phyloP scores from a whole-genome alignment of 805 yeast species.

The Metschnikowia similis region DNA sequence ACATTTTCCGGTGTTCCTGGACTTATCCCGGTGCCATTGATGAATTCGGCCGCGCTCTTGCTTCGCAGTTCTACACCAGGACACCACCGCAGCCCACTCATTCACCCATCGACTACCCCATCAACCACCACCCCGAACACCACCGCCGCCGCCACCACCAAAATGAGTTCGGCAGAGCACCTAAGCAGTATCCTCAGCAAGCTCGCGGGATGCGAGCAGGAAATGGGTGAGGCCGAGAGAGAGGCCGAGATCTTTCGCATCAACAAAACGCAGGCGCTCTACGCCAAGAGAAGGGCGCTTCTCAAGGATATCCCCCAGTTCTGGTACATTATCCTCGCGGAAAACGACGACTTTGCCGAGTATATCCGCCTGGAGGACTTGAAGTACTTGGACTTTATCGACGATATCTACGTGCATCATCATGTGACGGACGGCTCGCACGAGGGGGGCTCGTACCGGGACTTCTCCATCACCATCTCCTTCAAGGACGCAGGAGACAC shows the following conservation, averaged over 20 bases:
- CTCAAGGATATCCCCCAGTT: constrained; percentile 61
- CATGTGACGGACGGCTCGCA: constrained; percentile 30
- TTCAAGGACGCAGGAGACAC: constrained; percentile 38
- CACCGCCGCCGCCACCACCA: background rate
- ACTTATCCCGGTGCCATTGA: background rate
- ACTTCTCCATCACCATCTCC: constrained; percentile 57
- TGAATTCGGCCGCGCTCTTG: background rate
- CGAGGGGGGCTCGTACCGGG: constrained; percentile 38
- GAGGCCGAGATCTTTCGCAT: constrained; percentile 55
- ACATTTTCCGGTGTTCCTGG: background rate
- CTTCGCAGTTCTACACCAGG: background rate
- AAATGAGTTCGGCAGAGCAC: constrained; percentile 4
- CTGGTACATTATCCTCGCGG: constrained; percentile 85
- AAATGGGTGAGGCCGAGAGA: constrained; percentile 56
- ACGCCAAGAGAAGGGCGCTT: constrained; percentile 50
- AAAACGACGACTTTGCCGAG: constrained; percentile 81
- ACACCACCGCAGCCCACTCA: background rate
- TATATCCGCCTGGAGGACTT: constrained; percentile 73
- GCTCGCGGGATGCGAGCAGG: constrained; percentile 55
- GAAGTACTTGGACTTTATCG: constrained; percentile 64
- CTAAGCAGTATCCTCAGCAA: constrained; percentile 33
- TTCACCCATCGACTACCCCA: no score
- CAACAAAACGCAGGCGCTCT: constrained; percentile 52
- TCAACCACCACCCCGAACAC: background rate
- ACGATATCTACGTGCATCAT: constrained; percentile 59